These are phyloP conservation scores for Debaryomycetaceae sp. DNA, from an alignment of 1,139 yeast genomes.

Conservation along the genomic window DNA sequence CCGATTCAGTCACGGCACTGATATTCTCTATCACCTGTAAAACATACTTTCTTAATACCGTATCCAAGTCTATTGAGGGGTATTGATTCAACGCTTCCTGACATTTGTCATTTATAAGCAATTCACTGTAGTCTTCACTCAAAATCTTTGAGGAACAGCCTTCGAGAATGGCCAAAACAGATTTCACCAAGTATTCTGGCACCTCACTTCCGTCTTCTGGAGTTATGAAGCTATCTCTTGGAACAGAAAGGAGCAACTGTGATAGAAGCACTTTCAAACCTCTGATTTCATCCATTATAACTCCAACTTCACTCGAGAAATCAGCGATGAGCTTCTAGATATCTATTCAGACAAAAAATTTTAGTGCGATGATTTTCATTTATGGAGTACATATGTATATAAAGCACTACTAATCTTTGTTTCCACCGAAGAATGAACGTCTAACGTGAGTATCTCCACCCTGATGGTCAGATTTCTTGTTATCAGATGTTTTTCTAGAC, in stretches of 20 bases:
- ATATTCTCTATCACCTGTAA: slow-evolving; percentile 12
- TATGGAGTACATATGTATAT: slow-evolving; percentile 1
- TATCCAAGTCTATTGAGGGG: slow-evolving; percentile 17
- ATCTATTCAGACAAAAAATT: background rate
- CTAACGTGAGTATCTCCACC: slow-evolving; percentile 25
- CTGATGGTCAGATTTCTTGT: slow-evolving; percentile 31
- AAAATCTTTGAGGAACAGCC: slow-evolving; percentile 27
- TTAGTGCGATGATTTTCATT: slow-evolving; percentile 2
- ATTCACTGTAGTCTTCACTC: slow-evolving; percentile 10
- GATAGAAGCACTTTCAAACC: slow-evolving; percentile 17
- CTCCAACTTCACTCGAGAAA: background rate
- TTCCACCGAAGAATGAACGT: slow-evolving; percentile 28
- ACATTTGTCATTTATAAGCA: slow-evolving; percentile 12
- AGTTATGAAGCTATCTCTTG: slow-evolving; percentile 15
- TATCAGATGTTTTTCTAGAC: slow-evolving; percentile 22
- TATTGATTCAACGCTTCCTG: slow-evolving; percentile 13
- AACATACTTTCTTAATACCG: slow-evolving; percentile 19
- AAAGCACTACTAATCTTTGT: slow-evolving; percentile 2
- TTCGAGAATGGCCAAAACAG: slow-evolving; percentile 14
- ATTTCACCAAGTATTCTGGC: slow-evolving; percentile 5
- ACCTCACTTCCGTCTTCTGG: slow-evolving; percentile 8
- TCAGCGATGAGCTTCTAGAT: background rate
- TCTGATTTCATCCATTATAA: slow-evolving; percentile 6
- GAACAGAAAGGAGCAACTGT: slow-evolving; percentile 24
- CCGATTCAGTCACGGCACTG: slow-evolving; percentile 8